These are phyloP conservation scores for Colletotrichum camelliae DNA, from an alignment of 2,329 filamentous ascomycete genomes.

Conservation along the genomic window DNA sequence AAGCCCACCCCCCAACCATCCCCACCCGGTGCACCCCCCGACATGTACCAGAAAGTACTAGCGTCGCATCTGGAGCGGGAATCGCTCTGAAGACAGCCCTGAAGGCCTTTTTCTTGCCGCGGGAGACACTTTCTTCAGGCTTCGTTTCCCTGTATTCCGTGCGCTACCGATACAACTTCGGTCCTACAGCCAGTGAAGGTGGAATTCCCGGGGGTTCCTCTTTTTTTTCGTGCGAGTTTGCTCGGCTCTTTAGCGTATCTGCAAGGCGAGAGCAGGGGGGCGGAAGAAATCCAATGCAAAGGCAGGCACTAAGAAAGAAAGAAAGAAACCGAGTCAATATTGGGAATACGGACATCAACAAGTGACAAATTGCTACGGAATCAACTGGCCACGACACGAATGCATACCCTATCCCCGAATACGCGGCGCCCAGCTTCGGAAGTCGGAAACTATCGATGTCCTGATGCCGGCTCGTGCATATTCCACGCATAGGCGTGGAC, in stretches of 20 bases:
- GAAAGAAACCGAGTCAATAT: background rate
- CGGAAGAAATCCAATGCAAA: background rate
- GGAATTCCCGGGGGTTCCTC: background rate
- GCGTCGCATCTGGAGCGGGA: conserved; percentile 3
- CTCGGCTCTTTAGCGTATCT: conserved; percentile 15
- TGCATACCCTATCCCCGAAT: background rate
- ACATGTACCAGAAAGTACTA: background rate
- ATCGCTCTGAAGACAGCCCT: background rate
- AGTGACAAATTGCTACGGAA: background rate
- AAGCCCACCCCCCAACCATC: background rate
- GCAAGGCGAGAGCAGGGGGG: background rate
- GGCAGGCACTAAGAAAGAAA: background rate
- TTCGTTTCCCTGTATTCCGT: background rate
- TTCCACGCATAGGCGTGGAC: background rate
- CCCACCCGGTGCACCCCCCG: background rate
- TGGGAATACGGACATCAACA: conserved; percentile 8
- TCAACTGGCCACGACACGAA: background rate
- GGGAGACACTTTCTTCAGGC: background rate
- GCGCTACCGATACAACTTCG: background rate
- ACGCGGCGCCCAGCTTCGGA: background rate
- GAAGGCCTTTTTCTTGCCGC: conserved; percentile 19
- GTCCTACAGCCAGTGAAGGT: background rate
- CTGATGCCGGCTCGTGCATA: background rate
- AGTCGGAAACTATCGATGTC: background rate
- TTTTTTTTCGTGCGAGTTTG: background rate